These are phyloP conservation scores for Penicillium flavigenum DNA, from an alignment of 495 filamentous ascomycete genomes.

Conservation along the genomic window DNA sequence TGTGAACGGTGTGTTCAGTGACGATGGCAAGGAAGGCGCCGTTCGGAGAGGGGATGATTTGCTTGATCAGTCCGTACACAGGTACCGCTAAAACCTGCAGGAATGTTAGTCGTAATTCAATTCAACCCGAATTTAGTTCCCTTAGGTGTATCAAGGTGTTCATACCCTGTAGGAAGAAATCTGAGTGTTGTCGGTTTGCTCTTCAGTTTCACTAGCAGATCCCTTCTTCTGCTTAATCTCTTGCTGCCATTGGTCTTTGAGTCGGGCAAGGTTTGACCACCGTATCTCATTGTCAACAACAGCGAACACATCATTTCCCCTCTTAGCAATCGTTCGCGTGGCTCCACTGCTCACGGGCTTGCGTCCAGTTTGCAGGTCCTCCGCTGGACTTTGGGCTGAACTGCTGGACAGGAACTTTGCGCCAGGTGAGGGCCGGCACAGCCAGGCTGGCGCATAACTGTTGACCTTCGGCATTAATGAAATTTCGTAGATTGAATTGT, in stretches of 20 bases:
- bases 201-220: constrained; percentile 16
- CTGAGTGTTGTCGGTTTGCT: constrained; percentile 7
- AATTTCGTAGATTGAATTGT: neutral
- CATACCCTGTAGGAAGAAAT: constrained; percentile 38
- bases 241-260: constrained; percentile 72
- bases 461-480: constrained; percentile 72
- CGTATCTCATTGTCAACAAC: constrained; percentile 82
- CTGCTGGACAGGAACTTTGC: constrained; percentile 64
- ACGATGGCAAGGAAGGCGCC: constrained; percentile 76
- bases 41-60: constrained; percentile 77
- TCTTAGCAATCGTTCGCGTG: constrained; percentile 64
- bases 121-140: neutral
- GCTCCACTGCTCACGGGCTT: constrained; percentile 53
- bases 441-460: constrained; percentile 79
- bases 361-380: constrained; percentile 33
- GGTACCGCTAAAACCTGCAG: constrained; percentile 66
- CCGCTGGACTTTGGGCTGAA: constrained; percentile 33
- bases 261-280: constrained; percentile 73
- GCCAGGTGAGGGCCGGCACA: constrained; percentile 70
- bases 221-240: constrained; percentile 36
- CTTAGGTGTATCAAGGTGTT: neutral
- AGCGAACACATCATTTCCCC: constrained; percentile 79
- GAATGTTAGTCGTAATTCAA: constrained; percentile 17
- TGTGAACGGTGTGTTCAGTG: constrained; percentile 79
- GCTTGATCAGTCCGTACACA: constrained; percentile 71